Percentiles rank a stretch among this genome's conserved stretches.
phyloP scores from a whole-genome alignment of 2,329 filamentous ascomycete species.

The Aspergillus transmontanensis region DNA sequence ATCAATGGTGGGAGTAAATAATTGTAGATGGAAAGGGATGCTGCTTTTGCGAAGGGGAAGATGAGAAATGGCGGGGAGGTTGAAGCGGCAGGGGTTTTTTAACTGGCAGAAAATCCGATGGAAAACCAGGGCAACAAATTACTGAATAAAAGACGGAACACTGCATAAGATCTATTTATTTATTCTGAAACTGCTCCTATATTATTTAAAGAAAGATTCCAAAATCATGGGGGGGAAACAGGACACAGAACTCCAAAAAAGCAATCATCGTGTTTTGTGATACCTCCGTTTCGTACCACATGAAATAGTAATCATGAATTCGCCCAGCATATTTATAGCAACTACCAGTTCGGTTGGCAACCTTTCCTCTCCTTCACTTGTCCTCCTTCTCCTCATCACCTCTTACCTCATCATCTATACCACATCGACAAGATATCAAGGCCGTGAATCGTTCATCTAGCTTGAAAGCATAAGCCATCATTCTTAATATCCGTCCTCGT shows the following conservation, averaged over 20 bases:
- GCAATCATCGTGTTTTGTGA: not conserved
- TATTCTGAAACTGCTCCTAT: not conserved
- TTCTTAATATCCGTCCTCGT: conserved; percentile 26
- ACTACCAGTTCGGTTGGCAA: not conserved
- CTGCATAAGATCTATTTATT: not conserved
- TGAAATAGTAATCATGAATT: not conserved
- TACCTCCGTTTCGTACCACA: conserved; percentile 1
- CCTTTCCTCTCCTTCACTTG: not conserved
- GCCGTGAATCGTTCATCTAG: not conserved
- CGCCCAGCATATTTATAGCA: not conserved
- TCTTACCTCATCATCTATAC: too few relatives aligned
- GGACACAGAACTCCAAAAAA: not conserved
- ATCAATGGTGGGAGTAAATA: not conserved
- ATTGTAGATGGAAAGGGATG: conserved; percentile 21
- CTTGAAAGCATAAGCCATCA: not conserved
- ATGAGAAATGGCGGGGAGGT: conserved; percentile 21
- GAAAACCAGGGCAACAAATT: not conserved
- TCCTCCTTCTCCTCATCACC: too few relatives aligned
- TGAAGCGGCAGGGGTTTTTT: conserved; percentile 27
- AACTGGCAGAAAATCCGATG: not conserved
- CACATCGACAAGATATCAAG: not conserved
- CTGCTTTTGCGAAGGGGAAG: conserved; percentile 33
- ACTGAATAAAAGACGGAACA: not conserved
- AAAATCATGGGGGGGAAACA: not conserved
- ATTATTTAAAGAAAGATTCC: not conserved